Evolutionary conservation across 345 rosid species (phyloP), one percentile per base, ranked within the genome.

Genomic region (Corchorus capsularis): DNA sequence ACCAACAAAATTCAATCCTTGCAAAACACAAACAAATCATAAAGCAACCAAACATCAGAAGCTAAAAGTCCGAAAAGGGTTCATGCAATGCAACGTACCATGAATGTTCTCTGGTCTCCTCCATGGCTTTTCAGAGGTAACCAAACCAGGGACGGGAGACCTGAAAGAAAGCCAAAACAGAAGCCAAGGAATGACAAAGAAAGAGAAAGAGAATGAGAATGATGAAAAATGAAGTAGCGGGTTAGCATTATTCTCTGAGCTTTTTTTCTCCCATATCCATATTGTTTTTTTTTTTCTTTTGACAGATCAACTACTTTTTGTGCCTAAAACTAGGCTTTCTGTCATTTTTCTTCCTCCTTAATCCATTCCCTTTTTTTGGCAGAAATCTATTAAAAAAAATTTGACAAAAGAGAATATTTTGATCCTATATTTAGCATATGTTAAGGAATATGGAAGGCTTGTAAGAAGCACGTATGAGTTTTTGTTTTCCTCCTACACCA

Each of bases 211-310:
- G 22, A 13, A 9, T 50, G 71, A 76, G 46, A 53, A 71, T 39
- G 53, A 50, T 22, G 71, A 60, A 61, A 75, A 81, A 52, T 69
- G 73, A 13, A 52, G 73, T 69, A 76, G 75, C 45, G 79, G 81
- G 62, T 60, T 54, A 71, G 74, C 76, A 76, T 79, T 67, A 66
- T 84, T 82, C 72, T 81, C 81, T 64, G 66, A 69, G 65, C 62
- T n/a, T n/a, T 49, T 59, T 59, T 69, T 70, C 53, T 43, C 55
- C 41, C 53, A 75, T 32, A 62, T 37, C 70, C 71, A 39, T 32
- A 37, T 54, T 14, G 54, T 45, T 32, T 41, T n/a, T n/a, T n/a
- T n/a, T n/a, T n/a, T n/a, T n/a, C n/a, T 54, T 55, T 57, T 22
- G 52, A 45, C 69, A 75, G 61, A 75, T 56, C 37, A 68, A 75